Base-by-base conservation (phyloP, 169 alveolate species). In the Plasmodium adleri region DNA sequence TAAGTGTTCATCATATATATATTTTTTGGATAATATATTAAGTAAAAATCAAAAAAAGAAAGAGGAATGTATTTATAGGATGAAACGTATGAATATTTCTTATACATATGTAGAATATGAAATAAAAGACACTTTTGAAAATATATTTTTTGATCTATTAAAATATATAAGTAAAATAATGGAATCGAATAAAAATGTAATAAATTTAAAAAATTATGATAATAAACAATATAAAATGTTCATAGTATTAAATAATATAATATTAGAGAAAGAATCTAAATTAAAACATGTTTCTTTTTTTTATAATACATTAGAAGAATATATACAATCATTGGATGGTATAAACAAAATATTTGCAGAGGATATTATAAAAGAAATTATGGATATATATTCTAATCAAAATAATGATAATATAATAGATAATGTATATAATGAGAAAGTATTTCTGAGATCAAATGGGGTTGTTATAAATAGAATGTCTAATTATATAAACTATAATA, bases 251-350 rank as follows among this genome's bases (percentile, higher is more conserved):
- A 52, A 52, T 17, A 56, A 56, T 56, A 56, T n/a, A 56, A 56
- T 17, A 6, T 56, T 56, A 15, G 24, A 17, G 64, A 56, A 56
- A 56, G 9, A 56, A 17, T 56, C 22, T 0, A 56, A 56, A 56
- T 56, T 56, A 15, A 56, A 56, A 17, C 7, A 56, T 6, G 8
- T 17, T 0, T 20, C 22, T 5, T 12, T 15, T 17, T 6, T 17
- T 56, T 15, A 56, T 56, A 13, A 56, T 56, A 17, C 64, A 17
- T 56, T 56, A 56, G 64, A 6, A 56, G 20, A 56, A 13, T 56
- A 56, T 56, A 15, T 56, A 56, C n/a, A 56, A 56, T 22, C 9
- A 17, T 56, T 56, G 24, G 64, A 56, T 56, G 64, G 24, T 56
- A 56, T 17, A 17, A 17, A 56, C 22, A 56, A 56, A 56, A 13